Base-by-base conservation (phyloP, 192 early-diverging fungal species). In the Pilobolus umbonatus region DNA sequence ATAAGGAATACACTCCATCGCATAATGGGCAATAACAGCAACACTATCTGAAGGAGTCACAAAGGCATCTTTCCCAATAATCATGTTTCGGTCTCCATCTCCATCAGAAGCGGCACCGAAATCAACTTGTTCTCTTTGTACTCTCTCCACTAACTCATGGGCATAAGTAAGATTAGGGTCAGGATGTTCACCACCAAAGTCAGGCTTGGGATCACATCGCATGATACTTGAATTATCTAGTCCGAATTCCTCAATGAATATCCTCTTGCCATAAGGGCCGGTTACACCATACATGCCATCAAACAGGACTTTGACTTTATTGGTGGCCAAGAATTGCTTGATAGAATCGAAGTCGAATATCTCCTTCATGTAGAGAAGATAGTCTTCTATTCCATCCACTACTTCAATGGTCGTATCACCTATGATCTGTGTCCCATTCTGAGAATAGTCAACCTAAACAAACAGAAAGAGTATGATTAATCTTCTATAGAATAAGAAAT, bases 101-200 rank as follows among this genome's bases (percentile, higher is more conserved):
- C 96, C 96, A 73, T 98, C 96, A 0, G 92, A 96, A 5, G 96
- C 96, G 12, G 94, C 96, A 46, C 94, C 96, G 69, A 98, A 91
- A 59, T 79, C 77, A 51, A 94, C 83, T 28, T 67, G 60, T 61
- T 93, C 91, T 74, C 75, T 77, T 61, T 83, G 80, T n/a, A 97
- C 94, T 22, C 89, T 83, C 55, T 93, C 90, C 1, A 97, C 95
- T 29, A 98, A 78, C 32, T 88, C 87, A 71, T 94, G 87, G 12
- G 96, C 94, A 70, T 98, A 98, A 7, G 94, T 96, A 68, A 98
- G 74, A 72, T 98, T 98, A 25, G 96, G 96, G 68, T 98, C 96
- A 7, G 96, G 96, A 71, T 98, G 96, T 67, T 87, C 83, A 31
- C 88, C 92, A 56, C 93, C 94, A 81, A 98, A 98, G 69, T 98